A percentile compares a stretch with the other conserved stretches of the same genome.
phyloP scores from a whole-genome alignment of 495 filamentous ascomycete species.

The Podospora anserina region DNA sequence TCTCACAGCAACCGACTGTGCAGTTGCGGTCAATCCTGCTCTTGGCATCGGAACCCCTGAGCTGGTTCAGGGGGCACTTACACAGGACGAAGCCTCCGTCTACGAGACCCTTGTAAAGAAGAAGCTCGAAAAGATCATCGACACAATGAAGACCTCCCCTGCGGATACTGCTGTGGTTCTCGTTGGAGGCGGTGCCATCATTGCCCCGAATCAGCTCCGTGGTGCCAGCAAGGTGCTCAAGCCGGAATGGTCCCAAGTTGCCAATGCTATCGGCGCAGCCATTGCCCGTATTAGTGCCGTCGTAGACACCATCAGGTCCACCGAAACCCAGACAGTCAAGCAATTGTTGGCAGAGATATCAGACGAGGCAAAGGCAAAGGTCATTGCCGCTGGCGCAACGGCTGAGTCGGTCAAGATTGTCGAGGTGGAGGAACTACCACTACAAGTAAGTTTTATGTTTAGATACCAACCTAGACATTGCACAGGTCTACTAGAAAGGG shows the following conservation, averaged over 20 bases:
- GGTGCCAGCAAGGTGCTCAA: constrained; percentile 38
- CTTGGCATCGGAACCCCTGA: constrained; percentile 30
- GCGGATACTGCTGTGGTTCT: constrained; percentile 45
- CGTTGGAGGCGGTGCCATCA: constrained; percentile 43
- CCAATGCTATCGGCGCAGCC: constrained; percentile 58
- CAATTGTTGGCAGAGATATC: constrained; percentile 34
- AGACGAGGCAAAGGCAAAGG: constrained; percentile 29
- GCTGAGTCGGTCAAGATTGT: constrained; percentile 26
- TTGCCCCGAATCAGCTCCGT: constrained; percentile 32
- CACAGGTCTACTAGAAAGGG: not conserved
- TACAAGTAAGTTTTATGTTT: constrained; percentile 19
- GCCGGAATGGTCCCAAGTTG: constrained; percentile 42
- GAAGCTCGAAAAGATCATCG: constrained; percentile 47
- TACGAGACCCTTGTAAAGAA: constrained; percentile 30
- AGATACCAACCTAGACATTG: not conserved
- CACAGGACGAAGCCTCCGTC: constrained; percentile 14
- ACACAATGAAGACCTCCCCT: constrained; percentile 49
- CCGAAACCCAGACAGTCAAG: constrained; percentile 26
- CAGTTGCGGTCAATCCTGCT: constrained; percentile 35
- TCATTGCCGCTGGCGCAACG: constrained; percentile 45
- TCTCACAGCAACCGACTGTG: constrained; percentile 51
- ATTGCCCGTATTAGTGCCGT: constrained; percentile 51
- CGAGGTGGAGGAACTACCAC: constrained; percentile 25
- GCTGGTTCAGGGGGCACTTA: constrained; percentile 19
- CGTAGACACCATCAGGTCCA: constrained; percentile 38